phyloP scores from a whole-genome alignment of 306 rosid genomes.

The Myrica gale region DNA sequence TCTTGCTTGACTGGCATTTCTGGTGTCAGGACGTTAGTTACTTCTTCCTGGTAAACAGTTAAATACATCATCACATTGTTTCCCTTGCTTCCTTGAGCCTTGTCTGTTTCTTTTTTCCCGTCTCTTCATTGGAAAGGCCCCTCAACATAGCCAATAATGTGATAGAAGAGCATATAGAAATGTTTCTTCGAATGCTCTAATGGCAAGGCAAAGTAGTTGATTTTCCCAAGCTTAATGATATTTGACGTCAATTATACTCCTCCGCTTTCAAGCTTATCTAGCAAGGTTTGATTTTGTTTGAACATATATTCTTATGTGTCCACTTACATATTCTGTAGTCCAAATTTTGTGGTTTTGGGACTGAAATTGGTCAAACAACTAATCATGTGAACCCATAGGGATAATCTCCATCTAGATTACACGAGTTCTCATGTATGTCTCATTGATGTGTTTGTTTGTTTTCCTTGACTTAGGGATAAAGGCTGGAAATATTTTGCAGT shows the following conservation, averaged over 20 bases:
- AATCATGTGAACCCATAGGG: not conserved
- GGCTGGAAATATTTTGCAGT: conserved; percentile 35
- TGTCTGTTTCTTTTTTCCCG: not conserved
- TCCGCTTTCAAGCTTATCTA: not conserved
- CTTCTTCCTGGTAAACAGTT: not conserved
- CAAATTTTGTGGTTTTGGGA: not conserved
- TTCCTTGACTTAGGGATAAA: conserved; percentile 31
- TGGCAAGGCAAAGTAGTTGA: not conserved
- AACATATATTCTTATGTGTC: not conserved
- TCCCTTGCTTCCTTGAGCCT: not conserved
- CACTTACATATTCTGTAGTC: not conserved
- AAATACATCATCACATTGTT: not conserved
- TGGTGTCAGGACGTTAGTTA: not conserved
- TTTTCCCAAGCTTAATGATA: not conserved
- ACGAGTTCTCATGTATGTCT: not conserved
- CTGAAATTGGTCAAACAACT: not conserved
- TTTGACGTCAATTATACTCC: not conserved
- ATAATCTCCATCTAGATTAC: not conserved
- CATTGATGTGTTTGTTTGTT: not conserved
- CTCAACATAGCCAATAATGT: not conserved
- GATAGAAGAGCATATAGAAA: not conserved
- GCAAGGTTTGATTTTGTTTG: not conserved
- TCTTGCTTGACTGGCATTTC: not conserved
- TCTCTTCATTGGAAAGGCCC: not conserved
- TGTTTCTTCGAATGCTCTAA: not conserved